A percentile compares a stretch with the other conserved stretches of the same genome.
Conservation (phyloP, 306 rosid species). For the Cyamopsis tetragonoloba region DNA sequence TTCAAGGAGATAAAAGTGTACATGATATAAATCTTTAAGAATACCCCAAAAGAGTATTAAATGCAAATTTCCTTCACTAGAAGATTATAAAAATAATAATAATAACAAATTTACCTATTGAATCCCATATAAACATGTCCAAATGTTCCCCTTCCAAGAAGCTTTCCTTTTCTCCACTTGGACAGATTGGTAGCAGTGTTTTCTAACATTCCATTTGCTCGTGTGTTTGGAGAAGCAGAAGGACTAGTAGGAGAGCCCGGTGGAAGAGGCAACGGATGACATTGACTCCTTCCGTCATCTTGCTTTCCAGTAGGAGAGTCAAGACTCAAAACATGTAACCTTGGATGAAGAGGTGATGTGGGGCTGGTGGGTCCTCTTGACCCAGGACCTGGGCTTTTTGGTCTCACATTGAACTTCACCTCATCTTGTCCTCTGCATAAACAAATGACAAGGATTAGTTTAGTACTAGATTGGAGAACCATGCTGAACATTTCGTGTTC, state of each 20-base stretch:
- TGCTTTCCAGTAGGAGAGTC: constrained; percentile 72
- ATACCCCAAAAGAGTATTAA: background rate
- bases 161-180: constrained; percentile 93
- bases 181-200: constrained; percentile 35
- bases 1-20: background rate
- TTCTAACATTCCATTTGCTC: constrained; percentile 39
- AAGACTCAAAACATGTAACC: constrained; percentile 43
- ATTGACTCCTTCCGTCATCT: constrained; percentile 69
- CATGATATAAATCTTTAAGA: background rate
- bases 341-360: constrained; percentile 80
- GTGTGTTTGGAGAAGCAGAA: constrained; percentile 44
- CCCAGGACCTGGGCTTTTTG: constrained; percentile 73
- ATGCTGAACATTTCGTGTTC: constrained; percentile 5
- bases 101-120: constrained; percentile 54
- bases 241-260: constrained; percentile 96
- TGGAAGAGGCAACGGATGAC: constrained; percentile 90
- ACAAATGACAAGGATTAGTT: constrained; percentile 26
- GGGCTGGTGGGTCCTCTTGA: constrained; percentile 89
- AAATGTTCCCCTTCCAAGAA: constrained; percentile 92
- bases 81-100: background rate
- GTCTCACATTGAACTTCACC: constrained; percentile 42
- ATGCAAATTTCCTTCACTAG: background rate
- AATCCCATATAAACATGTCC: constrained; percentile 95
- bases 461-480: constrained; percentile 20
- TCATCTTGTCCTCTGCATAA: constrained; percentile 59